Evolutionary conservation across 495 filamentous ascomycete genomes (phyloP), one percentile per base, ranked within the genome.

Genomic region (Sordaria brevicollis): DNA sequence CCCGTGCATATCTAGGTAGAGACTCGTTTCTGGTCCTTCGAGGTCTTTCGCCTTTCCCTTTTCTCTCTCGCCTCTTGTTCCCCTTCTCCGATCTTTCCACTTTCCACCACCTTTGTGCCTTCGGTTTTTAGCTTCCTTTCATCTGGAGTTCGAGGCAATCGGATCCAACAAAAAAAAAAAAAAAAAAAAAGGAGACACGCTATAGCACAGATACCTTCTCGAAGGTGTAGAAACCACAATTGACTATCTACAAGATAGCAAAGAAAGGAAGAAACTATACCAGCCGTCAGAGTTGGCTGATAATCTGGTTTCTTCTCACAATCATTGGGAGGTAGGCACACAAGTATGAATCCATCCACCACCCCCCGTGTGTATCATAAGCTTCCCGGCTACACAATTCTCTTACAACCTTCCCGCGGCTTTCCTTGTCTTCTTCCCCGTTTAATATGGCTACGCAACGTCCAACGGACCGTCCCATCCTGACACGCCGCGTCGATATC

Each of bases 81-180:
- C 54, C 41, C n/a, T 67, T 67, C 19, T 38, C 54, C 33, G 8
- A 29, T 13, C 9, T 13, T 66, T 25, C 15, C 13, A 43, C 43
- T 38, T 68, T 25, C 68, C 41, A 33, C 71, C 35, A n/a, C 36
- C 49, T 29, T 57, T 17, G 21, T 57, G 9, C 49, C 6, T 17
- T 57, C 49, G n/a, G 49, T 57, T 25, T 68, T 36, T 66, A n/a
- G 25, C 29, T 49, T 54, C 43, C 39, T 68, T 34, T 67, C 71
- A 65, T 68, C 69, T 65, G 68, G 70, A 69, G 10, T 38, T 54
- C 37, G n/a, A 70, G n/a, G 25, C 38, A 67, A 69, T 66, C 66
- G 49, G 49, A 31, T 31, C 49, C 49, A 31, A n/a, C n/a, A n/a
- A n/a, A n/a, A n/a, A n/a, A n/a, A n/a, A n/a, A n/a, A n/a, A n/a